Evolutionary conservation across 176 grass and related monocot genomes (phyloP).

Genomic region (Phoenix roebelenii): DNA sequence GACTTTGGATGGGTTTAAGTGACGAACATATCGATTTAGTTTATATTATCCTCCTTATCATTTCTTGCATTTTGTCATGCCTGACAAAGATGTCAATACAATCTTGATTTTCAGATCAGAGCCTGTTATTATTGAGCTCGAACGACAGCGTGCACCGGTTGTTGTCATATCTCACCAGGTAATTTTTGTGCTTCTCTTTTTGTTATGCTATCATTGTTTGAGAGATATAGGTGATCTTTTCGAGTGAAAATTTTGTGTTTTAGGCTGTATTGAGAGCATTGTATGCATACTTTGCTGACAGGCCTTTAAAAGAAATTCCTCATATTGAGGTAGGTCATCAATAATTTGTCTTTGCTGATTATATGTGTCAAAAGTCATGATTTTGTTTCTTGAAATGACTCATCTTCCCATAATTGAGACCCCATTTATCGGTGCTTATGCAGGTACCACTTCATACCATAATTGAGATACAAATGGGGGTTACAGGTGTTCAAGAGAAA

Average conservation of each 20-base stretch:
- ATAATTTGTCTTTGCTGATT: no score
- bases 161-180: constrained; percentile 99
- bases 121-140: constrained; percentile 95
- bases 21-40: no score
- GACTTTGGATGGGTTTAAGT: no score
- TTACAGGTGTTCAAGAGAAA: constrained; percentile 94
- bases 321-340: constrained; percentile 59
- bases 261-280: constrained; percentile 97
- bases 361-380: no score
- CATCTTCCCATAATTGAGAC: no score
- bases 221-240: constrained; percentile 9
- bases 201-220: constrained; percentile 13
- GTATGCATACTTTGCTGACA: constrained; percentile 96
- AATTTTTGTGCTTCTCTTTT: constrained; percentile 16
- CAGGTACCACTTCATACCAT: constrained; percentile 95
- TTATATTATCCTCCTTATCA: not conserved
- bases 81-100: not conserved
- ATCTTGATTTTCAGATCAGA: constrained; percentile 50
- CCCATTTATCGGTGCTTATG: not conserved
- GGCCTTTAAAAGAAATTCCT: constrained; percentile 82
- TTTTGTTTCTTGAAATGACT: no score
- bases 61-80: not conserved
- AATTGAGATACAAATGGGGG: constrained; percentile 99
- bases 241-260: constrained; percentile 3
- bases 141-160: constrained; percentile 86